A percentile compares a stretch with the other conserved stretches of the same genome.
phyloP scores from a whole-genome alignment of 371 early-diverging fungal genomes.

The Apophysomyces ossiformis region DNA sequence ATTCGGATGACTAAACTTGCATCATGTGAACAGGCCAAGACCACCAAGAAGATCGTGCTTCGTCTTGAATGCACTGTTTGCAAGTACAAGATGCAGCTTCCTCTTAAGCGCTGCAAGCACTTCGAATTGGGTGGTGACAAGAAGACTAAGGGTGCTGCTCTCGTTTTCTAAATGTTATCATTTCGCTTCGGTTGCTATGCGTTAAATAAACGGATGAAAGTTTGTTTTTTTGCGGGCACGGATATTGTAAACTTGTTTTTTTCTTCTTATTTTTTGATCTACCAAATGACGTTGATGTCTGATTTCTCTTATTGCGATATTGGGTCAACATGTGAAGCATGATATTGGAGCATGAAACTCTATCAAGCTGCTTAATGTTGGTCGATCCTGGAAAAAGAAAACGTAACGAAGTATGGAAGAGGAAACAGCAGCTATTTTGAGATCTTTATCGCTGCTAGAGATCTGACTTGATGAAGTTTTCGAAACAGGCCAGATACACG shows the following conservation, averaged over 20 bases:
- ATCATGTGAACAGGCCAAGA: conserved; percentile 69
- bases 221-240: neutral
- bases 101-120: conserved; percentile 98
- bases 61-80: conserved; percentile 97
- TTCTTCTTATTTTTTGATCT: too few relatives aligned
- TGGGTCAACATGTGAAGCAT: too few relatives aligned
- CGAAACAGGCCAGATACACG: too few relatives aligned
- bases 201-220: conserved; percentile 1
- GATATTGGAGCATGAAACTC: too few relatives aligned
- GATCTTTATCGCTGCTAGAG: too few relatives aligned
- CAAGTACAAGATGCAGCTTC: conserved; percentile 92
- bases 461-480: too few relatives aligned
- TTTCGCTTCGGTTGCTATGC: conserved; percentile 3
- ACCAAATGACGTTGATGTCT: too few relatives aligned
- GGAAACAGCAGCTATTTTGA: too few relatives aligned
- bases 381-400: too few relatives aligned
- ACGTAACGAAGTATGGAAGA: too few relatives aligned
- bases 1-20: neutral
- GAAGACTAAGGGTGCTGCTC: conserved; percentile 75
- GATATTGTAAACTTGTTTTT: neutral
- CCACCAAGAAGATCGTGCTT: conserved; percentile 98
- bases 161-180: conserved; percentile 60
- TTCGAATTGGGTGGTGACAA: conserved; percentile 99
- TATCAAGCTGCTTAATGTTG: too few relatives aligned
- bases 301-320: too few relatives aligned